Evolutionary conservation across 768 basidiomycete species (phyloP).

Genomic region (Rossbeevera mucosa): DNA sequence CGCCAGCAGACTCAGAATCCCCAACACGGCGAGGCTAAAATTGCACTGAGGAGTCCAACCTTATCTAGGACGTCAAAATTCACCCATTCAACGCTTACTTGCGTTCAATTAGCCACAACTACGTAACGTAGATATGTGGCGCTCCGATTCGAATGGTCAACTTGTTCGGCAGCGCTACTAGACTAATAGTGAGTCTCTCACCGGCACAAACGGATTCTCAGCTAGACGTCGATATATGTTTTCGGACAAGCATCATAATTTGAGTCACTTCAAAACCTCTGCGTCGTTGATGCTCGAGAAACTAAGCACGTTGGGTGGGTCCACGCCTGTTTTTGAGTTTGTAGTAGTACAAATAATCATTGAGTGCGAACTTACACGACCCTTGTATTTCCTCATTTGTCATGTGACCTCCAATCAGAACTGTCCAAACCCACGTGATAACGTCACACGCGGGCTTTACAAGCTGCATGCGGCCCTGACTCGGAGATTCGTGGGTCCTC

Average conservation of each 20-base stretch:
- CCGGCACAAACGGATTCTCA: not conserved
- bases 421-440: not conserved
- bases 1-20: not conserved
- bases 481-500: no score
- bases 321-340: not conserved
- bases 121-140: not conserved
- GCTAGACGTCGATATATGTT: not conserved
- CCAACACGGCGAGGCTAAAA: not conserved
- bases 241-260: not conserved
- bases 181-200: no score
- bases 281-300: not conserved
- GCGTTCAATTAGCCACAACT: not conserved
- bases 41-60: not conserved
- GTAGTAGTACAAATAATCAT: not conserved
- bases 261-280: not conserved
- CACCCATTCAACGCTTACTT: not conserved
- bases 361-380: not conserved
- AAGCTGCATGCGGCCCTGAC: no score
- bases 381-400: not conserved
- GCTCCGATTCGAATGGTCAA: not conserved
- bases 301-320: not conserved
- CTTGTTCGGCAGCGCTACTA: not conserved
- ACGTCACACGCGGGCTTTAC: not conserved
- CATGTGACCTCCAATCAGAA: not conserved
- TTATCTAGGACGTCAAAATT: not conserved